phyloP scores from a whole-genome alignment of 352 stramenopile genomes.

The Elongisporangium senticosum region DNA sequence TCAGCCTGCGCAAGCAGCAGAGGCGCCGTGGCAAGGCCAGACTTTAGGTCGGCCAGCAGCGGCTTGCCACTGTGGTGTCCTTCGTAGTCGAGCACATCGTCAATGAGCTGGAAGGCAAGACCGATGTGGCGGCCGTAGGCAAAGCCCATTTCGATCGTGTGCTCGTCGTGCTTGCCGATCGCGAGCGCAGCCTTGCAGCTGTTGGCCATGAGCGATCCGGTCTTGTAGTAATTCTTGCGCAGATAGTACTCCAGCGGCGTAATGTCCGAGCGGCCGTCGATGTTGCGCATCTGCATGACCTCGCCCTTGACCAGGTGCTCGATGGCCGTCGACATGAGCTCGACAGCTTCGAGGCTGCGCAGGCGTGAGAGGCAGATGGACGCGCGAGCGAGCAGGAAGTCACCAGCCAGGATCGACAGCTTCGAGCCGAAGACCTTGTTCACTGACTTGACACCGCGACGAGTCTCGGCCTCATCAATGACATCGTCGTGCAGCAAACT shows the following conservation, averaged over 20 bases:
- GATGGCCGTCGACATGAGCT: constrained; percentile 98
- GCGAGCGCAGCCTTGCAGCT: constrained; percentile 91
- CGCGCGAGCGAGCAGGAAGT: constrained; percentile 96
- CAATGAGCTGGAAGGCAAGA: constrained; percentile 98
- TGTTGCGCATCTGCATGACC: constrained; percentile 98
- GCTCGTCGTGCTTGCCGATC: constrained; percentile 87
- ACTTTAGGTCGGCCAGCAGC: constrained; percentile 92
- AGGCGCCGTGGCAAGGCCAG: constrained; percentile 95
- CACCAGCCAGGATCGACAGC: constrained; percentile 96
- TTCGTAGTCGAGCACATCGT: constrained; percentile 99
- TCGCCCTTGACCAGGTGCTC: constrained; percentile 99
- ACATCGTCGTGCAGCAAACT: constrained; percentile 99
- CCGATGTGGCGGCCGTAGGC: constrained; percentile 97
- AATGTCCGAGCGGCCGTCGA: constrained; percentile 53
- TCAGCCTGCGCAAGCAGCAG: constrained; percentile 95
- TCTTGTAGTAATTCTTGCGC: constrained; percentile 99
- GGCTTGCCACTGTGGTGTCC: constrained; percentile 93
- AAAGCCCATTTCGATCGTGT: constrained; percentile 87
- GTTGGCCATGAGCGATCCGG: constrained; percentile 98
- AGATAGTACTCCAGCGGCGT: constrained; percentile 95
- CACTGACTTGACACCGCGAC: constrained; percentile 90
- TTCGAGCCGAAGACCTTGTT: constrained; percentile 99
- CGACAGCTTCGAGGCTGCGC: constrained; percentile 93
- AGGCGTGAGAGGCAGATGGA: constrained; percentile 93
- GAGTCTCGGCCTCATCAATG: constrained; percentile 96